Base-by-base conservation (phyloP, 257 asterid species). In the Lantana camara region DNA sequence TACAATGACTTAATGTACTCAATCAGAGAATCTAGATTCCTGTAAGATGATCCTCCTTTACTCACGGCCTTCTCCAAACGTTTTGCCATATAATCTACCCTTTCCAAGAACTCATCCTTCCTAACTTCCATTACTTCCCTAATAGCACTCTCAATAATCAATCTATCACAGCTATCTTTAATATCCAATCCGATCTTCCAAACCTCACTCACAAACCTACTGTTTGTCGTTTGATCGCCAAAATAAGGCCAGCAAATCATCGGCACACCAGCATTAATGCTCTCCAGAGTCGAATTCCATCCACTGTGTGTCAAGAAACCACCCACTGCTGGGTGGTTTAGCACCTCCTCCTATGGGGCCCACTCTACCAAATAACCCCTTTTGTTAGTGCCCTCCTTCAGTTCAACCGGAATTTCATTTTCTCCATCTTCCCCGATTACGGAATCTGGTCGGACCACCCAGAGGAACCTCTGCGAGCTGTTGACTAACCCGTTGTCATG, bases 131-230 rank as follows among this genome's bases (percentile, higher is more conserved):
- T 75, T 1, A 70, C 14, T 29, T 75, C 77, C 55, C 70, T 68
- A 8, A 76, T 41, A 16, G 37, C 58, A 10, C 42, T 63, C 48
- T 76, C 78, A 12, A 76, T 8, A 0, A 63, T 32, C 17, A 37
- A 6, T 30, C 77, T 57, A 45, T 76, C 75, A 64, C 75, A 67
- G 1, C 24, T 72, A 52, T 77, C 82, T 23, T 77, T 72, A 10
- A 72, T 68, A 13, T 77, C 82, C 59, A 77, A 38, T 16, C 82
- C 82, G 0, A 77, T 60, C 64, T 77, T 77, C 82, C 82, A 77
- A 16, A 77, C 73, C 15, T 72, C 70, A 23, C 67, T 69, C 50
- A 77, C 82, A 23, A 63, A 63, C 72, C 81, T 67, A 52, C 81
- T 72, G 12, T 72, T 77, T 0, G 47, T 53, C 27, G 11, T 50